Evolutionary conservation across 306 rosid genomes (phyloP), one percentile per base, ranked within the genome.

Genomic region (Carpinus fangiana): DNA sequence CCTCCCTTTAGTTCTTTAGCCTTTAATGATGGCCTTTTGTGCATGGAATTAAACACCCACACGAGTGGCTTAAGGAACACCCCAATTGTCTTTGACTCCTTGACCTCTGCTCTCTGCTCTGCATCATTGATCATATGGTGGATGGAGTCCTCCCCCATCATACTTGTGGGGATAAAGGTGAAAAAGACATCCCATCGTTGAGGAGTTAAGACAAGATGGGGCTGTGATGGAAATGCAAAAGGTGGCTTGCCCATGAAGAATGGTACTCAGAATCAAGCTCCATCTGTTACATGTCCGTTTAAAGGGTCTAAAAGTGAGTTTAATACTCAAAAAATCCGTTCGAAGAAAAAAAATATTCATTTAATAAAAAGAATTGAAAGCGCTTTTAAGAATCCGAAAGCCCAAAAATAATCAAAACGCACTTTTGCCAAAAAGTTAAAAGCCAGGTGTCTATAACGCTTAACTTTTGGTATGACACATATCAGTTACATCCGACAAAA

Each of bases 121-220:
- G 45, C 45, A 41, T 1, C 45, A 41, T 48, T n/a, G n/a, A n/a
- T 48, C 51, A 46, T 50, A 54, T 50, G 57, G 74, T 59, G 70
- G 70, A 74, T 59, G 70, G 70, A 79, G 77, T 74, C 50, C 62
- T 51, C 43, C 47, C 46, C 47, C 2, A 70, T 34, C 65, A 12
- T 23, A 46, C 51, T 62, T 51, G 12, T 28, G 23, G 21, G 48
- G 70, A 20, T 45, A 75, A 79, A 75, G 47, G 64, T 73, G 85
- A 86, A 50, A 75, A 72, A n/a, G 84, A 85, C 83, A 77, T 45
- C 80, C 73, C 76, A 80, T 59, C 89, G 78, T 36, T 66, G 78
- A 74, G 55, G 78, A 57, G 21, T 17, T 50, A 43, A 43, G 75
- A 74, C 80, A 82, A 7, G 64, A 59, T 38, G 52, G 78, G 73